Evolutionary conservation across 352 stramenopile genomes (phyloP), one percentile per base, ranked within the genome.

Genomic region (Globisporangium sylvaticum): DNA sequence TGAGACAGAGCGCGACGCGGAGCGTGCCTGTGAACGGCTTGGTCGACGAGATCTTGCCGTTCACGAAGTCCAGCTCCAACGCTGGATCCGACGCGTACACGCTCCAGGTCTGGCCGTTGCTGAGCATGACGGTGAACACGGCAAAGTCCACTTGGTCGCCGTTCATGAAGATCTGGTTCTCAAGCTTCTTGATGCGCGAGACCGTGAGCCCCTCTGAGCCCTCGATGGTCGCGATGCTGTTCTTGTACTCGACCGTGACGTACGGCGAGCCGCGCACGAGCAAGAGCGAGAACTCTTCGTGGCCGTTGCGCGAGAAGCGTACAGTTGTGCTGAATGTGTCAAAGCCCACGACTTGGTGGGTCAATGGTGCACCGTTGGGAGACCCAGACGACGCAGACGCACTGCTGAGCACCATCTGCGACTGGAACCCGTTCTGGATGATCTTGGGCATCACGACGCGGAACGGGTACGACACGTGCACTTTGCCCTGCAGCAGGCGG

Each of bases 261-360:
- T 91, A 96, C 32, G 88, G 88, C 64, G 87, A 94, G 22, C 87
- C 87, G 31, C 87, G 83, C 67, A 92, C 84, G 25, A 96, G 75
- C 46, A 81, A 75, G 5, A 81, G 68, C 32, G 72, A 71, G 67
- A 91, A 94, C 53, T 78, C 71, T 20, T 81, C 72, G 0, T 68
- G 29, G 3, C 74, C 22, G 29, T 73, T 67, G 31, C 74, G 53
- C 31, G 70, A 79, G 73, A 95, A 93, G 65, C 74, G 72, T 65
- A 92, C 67, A 1, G 77, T 84, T 18, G 87, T 80, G 65, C 84
- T 87, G 54, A 94, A 81, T 22, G 76, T 68, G 63, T 94, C 87
- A 64, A 90, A 92, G 59, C 74, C 75, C 29, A 88, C 76, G 50
- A 94, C 78, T 29, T 90, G 78, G 42, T 91, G 81, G 50, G 63